Percentiles rank a stretch among this genome's conserved stretches.
phyloP scores from a whole-genome alignment of 1,139 yeast species.

The Yamadazyma diospyri region DNA sequence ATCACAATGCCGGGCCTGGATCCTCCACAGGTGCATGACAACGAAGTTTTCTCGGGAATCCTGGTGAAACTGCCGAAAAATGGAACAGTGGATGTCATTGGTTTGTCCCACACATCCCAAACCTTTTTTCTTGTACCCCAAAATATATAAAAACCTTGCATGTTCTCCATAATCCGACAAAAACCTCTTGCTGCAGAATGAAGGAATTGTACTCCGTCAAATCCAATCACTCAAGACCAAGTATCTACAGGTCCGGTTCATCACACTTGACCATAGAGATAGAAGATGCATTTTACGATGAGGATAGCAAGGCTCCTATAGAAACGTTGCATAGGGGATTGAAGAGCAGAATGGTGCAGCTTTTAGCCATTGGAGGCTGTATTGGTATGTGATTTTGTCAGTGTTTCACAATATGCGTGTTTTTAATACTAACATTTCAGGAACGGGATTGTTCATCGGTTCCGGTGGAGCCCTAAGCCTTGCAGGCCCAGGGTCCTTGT shows the following conservation, averaged over 20 bases:
- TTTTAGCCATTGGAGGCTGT: slow-evolving; percentile 39
- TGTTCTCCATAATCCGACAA: no score
- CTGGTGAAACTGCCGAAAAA: no score
- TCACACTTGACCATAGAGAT: slow-evolving; percentile 30
- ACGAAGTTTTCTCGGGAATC: no score
- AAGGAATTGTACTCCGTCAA: slow-evolving; percentile 16
- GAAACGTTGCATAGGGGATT: slow-evolving; percentile 14
- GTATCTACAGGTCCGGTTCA: slow-evolving; percentile 17
- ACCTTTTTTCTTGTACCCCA: no score
- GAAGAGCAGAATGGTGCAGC: slow-evolving; percentile 36
- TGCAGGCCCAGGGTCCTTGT: slow-evolving; percentile 52
- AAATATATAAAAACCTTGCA: no score
- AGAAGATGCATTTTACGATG: slow-evolving; percentile 30
- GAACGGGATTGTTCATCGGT: slow-evolving; percentile 43
- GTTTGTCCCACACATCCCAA: no score
- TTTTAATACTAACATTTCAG: no score
- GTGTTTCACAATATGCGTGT: no score
- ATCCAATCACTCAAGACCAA: slow-evolving; percentile 14
- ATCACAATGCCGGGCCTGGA: no score
- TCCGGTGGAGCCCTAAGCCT: slow-evolving; percentile 42
- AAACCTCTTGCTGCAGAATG: no score
- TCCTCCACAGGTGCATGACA: no score
- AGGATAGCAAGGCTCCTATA: slow-evolving; percentile 21
- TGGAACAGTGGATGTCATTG: no score
- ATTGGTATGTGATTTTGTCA: slow-evolving; percentile 32